Conservation (phyloP, 306 rosid species). For the Prunus padus region DNA sequence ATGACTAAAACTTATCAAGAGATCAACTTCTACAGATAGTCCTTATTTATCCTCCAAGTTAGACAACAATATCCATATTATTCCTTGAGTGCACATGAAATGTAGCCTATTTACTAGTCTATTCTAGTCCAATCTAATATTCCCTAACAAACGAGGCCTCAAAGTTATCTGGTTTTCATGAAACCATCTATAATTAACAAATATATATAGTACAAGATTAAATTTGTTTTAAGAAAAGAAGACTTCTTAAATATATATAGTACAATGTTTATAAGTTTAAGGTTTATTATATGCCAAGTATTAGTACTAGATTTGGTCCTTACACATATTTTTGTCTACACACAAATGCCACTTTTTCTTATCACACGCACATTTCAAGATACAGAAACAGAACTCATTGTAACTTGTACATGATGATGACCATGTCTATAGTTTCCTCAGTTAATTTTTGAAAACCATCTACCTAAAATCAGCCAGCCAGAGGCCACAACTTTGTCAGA, state of each 20-base stretch:
- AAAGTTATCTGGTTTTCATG: too few relatives aligned
- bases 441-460: neutral
- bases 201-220: neutral
- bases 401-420: neutral
- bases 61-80: too few relatives aligned
- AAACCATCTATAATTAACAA: too few relatives aligned
- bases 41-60: too few relatives aligned
- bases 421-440: neutral
- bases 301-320: neutral
- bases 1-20: too few relatives aligned
- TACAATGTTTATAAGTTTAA: neutral
- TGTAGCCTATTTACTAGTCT: too few relatives aligned
- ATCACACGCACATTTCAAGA: neutral
- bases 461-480: neutral
- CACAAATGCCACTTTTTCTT: neutral
- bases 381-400: neutral
- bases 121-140: too few relatives aligned
- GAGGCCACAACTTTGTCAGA: neutral
- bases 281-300: neutral
- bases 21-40: too few relatives aligned
- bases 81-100: too few relatives aligned
- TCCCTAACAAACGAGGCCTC: too few relatives aligned
- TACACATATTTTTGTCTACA: neutral
- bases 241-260: too few relatives aligned
- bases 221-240: neutral